Evolutionary conservation across 2,329 filamentous ascomycete genomes (phyloP).

Genomic region (Epichloe festucae): DNA sequence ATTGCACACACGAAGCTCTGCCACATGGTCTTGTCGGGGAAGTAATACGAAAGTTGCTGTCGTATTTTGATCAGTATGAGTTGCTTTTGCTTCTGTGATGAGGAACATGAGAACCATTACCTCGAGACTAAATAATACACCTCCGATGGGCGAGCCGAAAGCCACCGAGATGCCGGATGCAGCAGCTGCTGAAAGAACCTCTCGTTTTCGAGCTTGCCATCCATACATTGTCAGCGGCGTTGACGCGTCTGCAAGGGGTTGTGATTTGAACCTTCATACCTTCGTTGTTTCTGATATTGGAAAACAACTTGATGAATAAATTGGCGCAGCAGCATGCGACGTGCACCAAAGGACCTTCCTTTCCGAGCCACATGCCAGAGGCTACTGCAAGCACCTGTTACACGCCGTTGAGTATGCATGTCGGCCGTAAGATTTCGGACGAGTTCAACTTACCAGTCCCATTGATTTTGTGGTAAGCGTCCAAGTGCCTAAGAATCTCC

Average conservation of each 20-base stretch:
- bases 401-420: neutral
- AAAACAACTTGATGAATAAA: constrained; percentile 81
- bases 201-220: constrained; percentile 67
- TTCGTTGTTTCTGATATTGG: constrained; percentile 72
- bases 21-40: constrained; percentile 99
- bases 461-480: constrained; percentile 82
- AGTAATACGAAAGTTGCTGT: constrained; percentile 91
- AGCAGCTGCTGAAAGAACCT: constrained; percentile 83
- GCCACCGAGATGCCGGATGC: constrained; percentile 88
- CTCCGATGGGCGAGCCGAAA: constrained; percentile 87
- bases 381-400: constrained; percentile 72
- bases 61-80: neutral
- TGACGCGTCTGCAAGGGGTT: neutral
- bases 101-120: constrained; percentile 25
- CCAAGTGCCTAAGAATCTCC: constrained; percentile 75
- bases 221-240: neutral
- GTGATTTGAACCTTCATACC: constrained; percentile 32
- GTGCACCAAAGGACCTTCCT: constrained; percentile 90
- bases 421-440: neutral
- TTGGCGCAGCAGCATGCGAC: constrained; percentile 95
- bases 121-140: constrained; percentile 91
- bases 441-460: constrained; percentile 50
- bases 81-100: neutral
- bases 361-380: constrained; percentile 91
- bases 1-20: constrained; percentile 98